Percentiles rank a stretch among this genome's conserved stretches.
Conservation (phyloP, 1,139 yeast genomes). For the Debaryomyces sp. region DNA sequence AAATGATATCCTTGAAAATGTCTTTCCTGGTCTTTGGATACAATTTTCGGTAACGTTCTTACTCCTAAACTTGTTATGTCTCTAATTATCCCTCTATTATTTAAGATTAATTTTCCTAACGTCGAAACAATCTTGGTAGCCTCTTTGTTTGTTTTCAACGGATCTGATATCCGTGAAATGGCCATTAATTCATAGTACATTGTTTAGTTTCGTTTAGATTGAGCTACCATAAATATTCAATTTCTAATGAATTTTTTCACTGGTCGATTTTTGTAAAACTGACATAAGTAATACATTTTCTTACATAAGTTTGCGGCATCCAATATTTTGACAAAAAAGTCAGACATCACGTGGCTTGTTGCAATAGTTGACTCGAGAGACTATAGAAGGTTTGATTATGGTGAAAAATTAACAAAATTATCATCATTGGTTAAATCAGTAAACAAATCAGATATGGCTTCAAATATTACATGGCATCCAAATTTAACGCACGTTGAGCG, state of each 20-base stretch:
- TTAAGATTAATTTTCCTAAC: conserved; percentile 78
- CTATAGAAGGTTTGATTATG: not conserved
- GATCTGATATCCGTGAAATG: conserved; percentile 76
- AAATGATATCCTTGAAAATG: conserved; percentile 92
- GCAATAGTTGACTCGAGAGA: not conserved
- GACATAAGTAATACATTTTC: not conserved
- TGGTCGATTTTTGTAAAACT: not conserved
- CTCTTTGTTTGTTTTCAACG: conserved; percentile 56
- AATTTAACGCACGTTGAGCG: conserved; percentile 87
- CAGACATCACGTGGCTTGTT: conserved; percentile 4
- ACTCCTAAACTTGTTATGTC: conserved; percentile 80
- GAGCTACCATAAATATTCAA: not conserved
- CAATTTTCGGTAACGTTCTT: conserved; percentile 74
- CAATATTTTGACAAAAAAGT: not conserved
- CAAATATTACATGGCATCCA: conserved; percentile 95
- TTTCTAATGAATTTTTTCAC: not conserved
- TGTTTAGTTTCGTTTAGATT: conserved; percentile 2
- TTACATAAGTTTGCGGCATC: conserved; percentile 1
- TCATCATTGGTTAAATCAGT: not conserved
- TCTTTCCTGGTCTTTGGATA: conserved; percentile 83
- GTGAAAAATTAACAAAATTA: conserved; percentile 4
- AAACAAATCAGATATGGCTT: conserved; percentile 61
- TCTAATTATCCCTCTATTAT: conserved; percentile 91
- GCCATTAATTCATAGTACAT: conserved; percentile 94
- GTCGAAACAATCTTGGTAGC: conserved; percentile 77